Evolutionary conservation across 768 basidiomycete genomes (phyloP), one percentile per base, ranked within the genome.

Genomic region (Dacryopinax spathularia): DNA sequence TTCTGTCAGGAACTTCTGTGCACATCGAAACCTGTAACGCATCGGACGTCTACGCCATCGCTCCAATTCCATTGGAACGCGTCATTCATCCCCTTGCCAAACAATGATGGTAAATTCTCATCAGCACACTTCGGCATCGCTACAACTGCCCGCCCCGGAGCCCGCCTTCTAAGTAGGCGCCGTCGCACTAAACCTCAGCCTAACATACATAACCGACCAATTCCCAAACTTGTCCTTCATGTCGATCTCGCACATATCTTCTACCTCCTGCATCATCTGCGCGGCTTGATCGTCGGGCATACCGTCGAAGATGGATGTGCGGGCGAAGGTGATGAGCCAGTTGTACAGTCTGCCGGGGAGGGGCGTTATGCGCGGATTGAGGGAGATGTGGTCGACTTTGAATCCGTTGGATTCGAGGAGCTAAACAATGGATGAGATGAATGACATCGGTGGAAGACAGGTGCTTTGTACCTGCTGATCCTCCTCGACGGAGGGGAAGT

Each of bases 191-290:
- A 88, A 84, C 61, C 88, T 77, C 68, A 91, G 72, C 59, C 90
- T 76, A 65, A 81, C 82, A 69, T 89, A 90, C 79, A 90, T 82
- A 75, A 89, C 75, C 33, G 79, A 74, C 87, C 87, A 89, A 12
- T 79, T 79, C 16, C 84, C 84, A 29, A 75, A 73, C n/a, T 68
- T 70, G 70, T 88, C 84, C 68, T 76, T 75, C 70, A 79, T 83
- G 68, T 86, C 86, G 33, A 81, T 72, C 39, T 70, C 72, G 67
- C 81, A 81, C 68, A 82, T 74, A 65, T 83, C 75, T 69, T 79
- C 78, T 7, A 87, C 85, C 69, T 87, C 83, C 33, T 77, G 70
- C 71, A 89, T 83, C 39, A 90, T 81, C 60, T 75, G 76, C 25
- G 77, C 75, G 0, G 84, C 85, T 65, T 85, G 81, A 36, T 72